These are phyloP conservation scores for Ustilago curta DNA, from an alignment of 1,284 basidiomycete genomes.

Conservation along the genomic window DNA sequence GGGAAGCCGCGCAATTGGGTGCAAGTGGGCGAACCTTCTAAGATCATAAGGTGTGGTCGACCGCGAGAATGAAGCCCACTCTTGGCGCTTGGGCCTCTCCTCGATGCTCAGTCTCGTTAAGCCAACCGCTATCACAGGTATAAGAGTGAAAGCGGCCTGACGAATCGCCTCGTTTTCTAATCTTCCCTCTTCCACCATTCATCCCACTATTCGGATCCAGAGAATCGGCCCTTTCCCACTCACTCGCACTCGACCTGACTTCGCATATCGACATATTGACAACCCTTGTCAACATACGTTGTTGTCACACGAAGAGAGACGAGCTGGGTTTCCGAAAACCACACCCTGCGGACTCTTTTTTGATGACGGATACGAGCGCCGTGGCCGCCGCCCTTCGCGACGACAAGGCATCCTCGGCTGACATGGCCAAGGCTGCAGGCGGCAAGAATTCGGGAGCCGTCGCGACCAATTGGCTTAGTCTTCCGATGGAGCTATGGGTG, in stretches of 20 bases:
- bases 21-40: neutral
- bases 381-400: neutral
- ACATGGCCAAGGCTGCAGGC: too few relatives aligned
- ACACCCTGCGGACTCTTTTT: neutral
- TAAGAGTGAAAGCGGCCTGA: too few relatives aligned
- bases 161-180: neutral
- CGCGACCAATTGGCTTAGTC: neutral
- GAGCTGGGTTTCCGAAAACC: neutral
- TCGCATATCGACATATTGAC: too few relatives aligned
- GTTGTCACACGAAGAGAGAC: neutral
- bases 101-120: neutral
- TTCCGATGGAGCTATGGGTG: neutral
- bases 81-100: neutral
- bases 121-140: neutral
- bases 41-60: neutral
- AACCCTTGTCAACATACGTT: constrained; percentile 3
- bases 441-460: neutral
- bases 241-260: neutral
- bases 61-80: neutral
- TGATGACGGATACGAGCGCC: neutral
- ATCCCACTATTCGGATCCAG: neutral
- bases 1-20: neutral
- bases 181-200: neutral
- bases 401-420: neutral
- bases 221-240: neutral